These are phyloP conservation scores for Podochytrium sp. DNA, from an alignment of 192 early-diverging fungal genomes.

Conservation along the genomic window DNA sequence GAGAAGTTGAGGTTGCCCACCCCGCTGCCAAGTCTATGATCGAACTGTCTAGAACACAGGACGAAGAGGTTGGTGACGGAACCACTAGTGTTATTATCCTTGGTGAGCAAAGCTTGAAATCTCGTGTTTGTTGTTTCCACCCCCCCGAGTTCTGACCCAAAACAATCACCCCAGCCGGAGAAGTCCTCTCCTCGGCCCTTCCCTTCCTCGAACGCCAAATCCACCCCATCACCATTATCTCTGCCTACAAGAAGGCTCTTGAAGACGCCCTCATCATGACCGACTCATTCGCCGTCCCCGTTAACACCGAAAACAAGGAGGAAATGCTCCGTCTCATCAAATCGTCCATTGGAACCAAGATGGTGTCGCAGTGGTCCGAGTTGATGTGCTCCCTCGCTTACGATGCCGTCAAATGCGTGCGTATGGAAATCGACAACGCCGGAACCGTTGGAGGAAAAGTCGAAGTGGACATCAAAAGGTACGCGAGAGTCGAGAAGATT, in stretches of 20 bases:
- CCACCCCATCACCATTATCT: conserved; percentile 96
- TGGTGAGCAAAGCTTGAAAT: no score
- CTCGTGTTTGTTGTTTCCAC: background rate
- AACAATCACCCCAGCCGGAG: conserved; percentile 89
- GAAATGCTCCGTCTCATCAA: conserved; percentile 95
- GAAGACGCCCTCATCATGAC: conserved; percentile 89
- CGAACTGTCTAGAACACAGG: conserved; percentile 97
- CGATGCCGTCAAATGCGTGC: conserved; percentile 92
- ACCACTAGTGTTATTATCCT: conserved; percentile 99
- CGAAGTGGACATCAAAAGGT: conserved; percentile 98
- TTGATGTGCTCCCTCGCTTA: conserved; percentile 97
- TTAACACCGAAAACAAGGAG: conserved; percentile 79
- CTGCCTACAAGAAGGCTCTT: conserved; percentile 90
- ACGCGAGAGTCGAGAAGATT: conserved; percentile 97
- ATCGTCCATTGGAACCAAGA: conserved; percentile 94
- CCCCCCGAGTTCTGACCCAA: background rate
- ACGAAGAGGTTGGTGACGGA: conserved; percentile 99
- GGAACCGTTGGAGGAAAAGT: conserved; percentile 60
- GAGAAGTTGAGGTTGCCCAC: conserved; percentile 99
- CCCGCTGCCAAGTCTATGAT: conserved; percentile 99
- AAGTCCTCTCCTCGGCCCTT: conserved; percentile 87
- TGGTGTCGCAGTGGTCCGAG: conserved; percentile 93
- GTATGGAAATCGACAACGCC: conserved; percentile 59
- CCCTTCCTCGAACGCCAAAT: conserved; percentile 97
- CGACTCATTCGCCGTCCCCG: conserved; percentile 80